Percentiles rank a stretch among this genome's conserved stretches.
Conservation (phyloP, 345 rosid genomes). For the Aquilaria malaccensis region DNA sequence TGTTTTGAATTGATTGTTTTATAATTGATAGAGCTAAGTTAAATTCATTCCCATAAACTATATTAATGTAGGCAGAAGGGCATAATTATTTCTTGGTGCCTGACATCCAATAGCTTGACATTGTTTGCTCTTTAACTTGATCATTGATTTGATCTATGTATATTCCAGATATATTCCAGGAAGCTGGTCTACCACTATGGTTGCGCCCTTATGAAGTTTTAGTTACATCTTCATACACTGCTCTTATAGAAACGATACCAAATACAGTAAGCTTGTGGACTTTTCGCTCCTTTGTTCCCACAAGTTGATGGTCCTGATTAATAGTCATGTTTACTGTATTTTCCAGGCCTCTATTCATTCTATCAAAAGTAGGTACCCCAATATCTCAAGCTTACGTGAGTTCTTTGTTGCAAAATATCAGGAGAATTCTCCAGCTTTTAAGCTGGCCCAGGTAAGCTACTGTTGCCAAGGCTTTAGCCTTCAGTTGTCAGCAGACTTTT, state of each 20-base stretch:
- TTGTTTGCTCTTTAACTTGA: too few species aligned
- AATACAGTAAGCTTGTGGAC: slow-evolving; percentile 63
- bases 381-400: slow-evolving; percentile 74
- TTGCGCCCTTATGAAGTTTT: slow-evolving; percentile 94
- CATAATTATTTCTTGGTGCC: not conserved
- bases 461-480: slow-evolving; percentile 7
- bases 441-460: slow-evolving; percentile 86
- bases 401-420: slow-evolving; percentile 87
- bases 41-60: too few species aligned
- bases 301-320: slow-evolving; percentile 7
- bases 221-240: slow-evolving; percentile 96
- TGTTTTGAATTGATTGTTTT: too few species aligned
- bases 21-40: too few species aligned
- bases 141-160: slow-evolving; percentile 8
- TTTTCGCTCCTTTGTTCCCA: slow-evolving; percentile 3
- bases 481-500: not conserved
- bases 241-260: slow-evolving; percentile 96
- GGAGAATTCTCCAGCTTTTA: slow-evolving; percentile 82
- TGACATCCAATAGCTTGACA: too few species aligned
- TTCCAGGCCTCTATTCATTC: slow-evolving; percentile 95
- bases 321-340: slow-evolving; percentile 14
- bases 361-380: slow-evolving; percentile 89
- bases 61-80: slow-evolving; percentile 4
- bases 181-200: slow-evolving; percentile 99
- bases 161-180: slow-evolving; percentile 89